Evolutionary conservation across 2,329 filamentous ascomycete species (phyloP).

Genomic region (Paecilomyces niveus): DNA sequence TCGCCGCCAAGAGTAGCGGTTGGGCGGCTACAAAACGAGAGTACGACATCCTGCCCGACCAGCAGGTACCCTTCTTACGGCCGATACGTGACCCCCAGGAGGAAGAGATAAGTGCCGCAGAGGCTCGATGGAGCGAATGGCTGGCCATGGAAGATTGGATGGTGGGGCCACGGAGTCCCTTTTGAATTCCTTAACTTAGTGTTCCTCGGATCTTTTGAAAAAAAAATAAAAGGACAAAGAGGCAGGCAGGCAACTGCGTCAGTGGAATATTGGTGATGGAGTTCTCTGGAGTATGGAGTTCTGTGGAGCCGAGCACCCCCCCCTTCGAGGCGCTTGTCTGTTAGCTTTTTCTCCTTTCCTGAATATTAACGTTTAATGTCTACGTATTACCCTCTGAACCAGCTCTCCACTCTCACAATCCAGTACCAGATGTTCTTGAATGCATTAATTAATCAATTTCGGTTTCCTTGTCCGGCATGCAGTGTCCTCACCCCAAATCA

Average conservation of each 20-base stretch:
- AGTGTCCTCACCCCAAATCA: no score
- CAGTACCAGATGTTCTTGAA: no score
- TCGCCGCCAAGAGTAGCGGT: conserved; percentile 83
- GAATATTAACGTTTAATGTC: no score
- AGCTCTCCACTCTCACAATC: no score
- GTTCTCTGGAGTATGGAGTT: background rate
- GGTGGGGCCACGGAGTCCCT: conserved; percentile 62
- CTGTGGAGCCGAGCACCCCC: no score
- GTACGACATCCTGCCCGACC: conserved; percentile 79
- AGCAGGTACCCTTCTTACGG: conserved; percentile 77
- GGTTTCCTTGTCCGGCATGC: no score
- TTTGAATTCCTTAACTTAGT: conserved; percentile 9
- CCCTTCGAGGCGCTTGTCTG: no score
- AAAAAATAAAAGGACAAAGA: background rate
- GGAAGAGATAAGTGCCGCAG: conserved; percentile 72
- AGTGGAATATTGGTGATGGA: background rate
- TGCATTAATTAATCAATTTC: no score
- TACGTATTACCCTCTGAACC: no score
- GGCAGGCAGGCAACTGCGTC: background rate
- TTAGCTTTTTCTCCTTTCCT: no score
- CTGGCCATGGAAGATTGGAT: conserved; percentile 98
- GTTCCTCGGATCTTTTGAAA: background rate
- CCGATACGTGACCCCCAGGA: conserved; percentile 69
- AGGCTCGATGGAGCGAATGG: conserved; percentile 88
- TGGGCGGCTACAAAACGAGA: conserved; percentile 84